These are phyloP conservation scores for Aspergillus sclerotioniger DNA, from an alignment of 495 filamentous ascomycete species.

Conservation along the genomic window DNA sequence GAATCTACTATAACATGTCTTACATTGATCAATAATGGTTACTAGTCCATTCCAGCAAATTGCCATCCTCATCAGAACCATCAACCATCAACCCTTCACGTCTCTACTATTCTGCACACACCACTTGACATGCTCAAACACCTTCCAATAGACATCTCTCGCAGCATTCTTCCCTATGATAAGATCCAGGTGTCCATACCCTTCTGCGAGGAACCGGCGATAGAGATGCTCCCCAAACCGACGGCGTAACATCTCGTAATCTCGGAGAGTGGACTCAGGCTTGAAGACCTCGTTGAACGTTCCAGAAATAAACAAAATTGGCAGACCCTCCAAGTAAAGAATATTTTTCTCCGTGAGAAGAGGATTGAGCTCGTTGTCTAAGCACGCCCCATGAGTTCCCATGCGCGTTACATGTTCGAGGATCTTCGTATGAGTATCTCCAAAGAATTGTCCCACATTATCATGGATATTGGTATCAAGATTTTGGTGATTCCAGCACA, in stretches of 20 bases:
- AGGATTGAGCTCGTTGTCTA: slow-evolving; percentile 39
- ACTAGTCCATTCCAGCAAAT: no score
- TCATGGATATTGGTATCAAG: slow-evolving; percentile 63
- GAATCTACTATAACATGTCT: no score
- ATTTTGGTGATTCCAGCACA: slow-evolving; percentile 62
- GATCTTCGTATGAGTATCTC: slow-evolving; percentile 58
- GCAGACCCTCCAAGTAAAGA: slow-evolving; percentile 50
- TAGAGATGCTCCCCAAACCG: slow-evolving; percentile 52
- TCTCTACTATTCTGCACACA: background rate
- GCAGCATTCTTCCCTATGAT: slow-evolving; percentile 64
- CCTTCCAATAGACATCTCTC: slow-evolving; percentile 62
- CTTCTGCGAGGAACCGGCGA: slow-evolving; percentile 51
- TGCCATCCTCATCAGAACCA: no score
- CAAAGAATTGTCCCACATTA: slow-evolving; percentile 60
- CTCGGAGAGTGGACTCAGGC: slow-evolving; percentile 55
- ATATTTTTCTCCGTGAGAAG: slow-evolving; percentile 53
- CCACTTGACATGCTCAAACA: slow-evolving; percentile 53
- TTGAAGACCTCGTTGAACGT: slow-evolving; percentile 58
- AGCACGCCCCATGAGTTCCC: slow-evolving; percentile 51
- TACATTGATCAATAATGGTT: no score
- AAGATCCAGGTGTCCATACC: slow-evolving; percentile 66
- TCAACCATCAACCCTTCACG: background rate
- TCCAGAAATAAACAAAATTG: slow-evolving; percentile 58
- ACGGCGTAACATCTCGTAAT: slow-evolving; percentile 55
- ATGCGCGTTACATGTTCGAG: slow-evolving; percentile 58